Evolutionary conservation across 495 filamentous ascomycete species (phyloP), one percentile per base, ranked within the genome.

Genomic region (Neurospora cerealis): DNA sequence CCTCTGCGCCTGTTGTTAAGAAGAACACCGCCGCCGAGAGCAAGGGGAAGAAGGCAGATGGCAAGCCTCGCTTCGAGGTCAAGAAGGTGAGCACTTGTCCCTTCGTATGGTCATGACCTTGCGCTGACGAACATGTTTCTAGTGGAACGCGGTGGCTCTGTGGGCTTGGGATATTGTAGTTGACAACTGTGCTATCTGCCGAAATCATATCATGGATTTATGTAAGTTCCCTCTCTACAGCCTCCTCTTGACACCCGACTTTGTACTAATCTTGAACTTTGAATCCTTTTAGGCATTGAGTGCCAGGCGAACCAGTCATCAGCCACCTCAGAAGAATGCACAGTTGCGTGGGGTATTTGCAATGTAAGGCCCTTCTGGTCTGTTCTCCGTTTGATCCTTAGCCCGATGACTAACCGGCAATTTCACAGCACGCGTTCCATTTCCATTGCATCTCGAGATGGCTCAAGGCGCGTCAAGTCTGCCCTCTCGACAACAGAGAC

Each of bases 91-190:
- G 79, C 78, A 28, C 32, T 69, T 17, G 1, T 28, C 40, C 72
- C 34, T 34, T 41, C 10, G 34, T 70, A 11, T n/a, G 39, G 40
- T 36, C 24, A 70, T 62, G 42, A 17, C 32, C 5, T n/a, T 34
- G 34, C 39, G 38, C 72, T 74, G 78, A 75, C 79, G 75, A 73
- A 79, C 28, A 34, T 66, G 46, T 24, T 38, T 15, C 19, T 75
- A 98, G 95, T 99, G 96, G 96, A 98, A 98, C 77, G 96, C 96
- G 1, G 96, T 99, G n/a, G 93, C 96, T 41, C 86, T 99, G 3
- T 99, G 96, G 96, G 96, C 96, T 2, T 99, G 96, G 96, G 96
- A 99, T 83, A 99, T 99, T 71, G 95, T 99, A 15, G 96, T 99
- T 71, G 96, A 99, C 85, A 99, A 99, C 87, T 99, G 96, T 82